Percentiles rank a stretch among this genome's conserved stretches.
These are phyloP conservation scores for Arxiozyma bovina DNA, from an alignment of 1,139 yeast genomes.

Conservation along the genomic window DNA sequence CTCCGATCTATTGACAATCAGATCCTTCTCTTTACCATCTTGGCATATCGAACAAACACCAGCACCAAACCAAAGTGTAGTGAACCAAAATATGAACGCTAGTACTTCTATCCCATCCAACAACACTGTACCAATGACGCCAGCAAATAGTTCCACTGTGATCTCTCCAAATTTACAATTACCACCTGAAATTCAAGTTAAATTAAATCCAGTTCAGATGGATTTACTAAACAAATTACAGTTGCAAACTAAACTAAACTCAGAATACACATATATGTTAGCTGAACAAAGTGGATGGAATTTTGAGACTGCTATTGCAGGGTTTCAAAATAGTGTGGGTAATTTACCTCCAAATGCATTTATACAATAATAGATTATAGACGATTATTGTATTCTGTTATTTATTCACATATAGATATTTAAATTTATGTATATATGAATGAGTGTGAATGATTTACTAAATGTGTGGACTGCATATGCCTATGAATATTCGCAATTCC, in stretches of 20 bases:
- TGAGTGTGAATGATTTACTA: background rate
- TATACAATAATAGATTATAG: constrained; percentile 11
- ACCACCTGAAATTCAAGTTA: constrained; percentile 44
- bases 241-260: constrained; percentile 65
- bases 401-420: background rate
- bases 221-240: constrained; percentile 59
- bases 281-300: constrained; percentile 89
- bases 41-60: constrained; percentile 36
- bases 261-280: constrained; percentile 74
- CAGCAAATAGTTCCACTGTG: constrained; percentile 9
- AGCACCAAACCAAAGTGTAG: background rate
- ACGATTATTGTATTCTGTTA: background rate
- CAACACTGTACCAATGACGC: background rate
- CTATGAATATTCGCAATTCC: background rate
- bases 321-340: constrained; percentile 56
- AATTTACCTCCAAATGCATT: constrained; percentile 55
- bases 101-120: background rate
- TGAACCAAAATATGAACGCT: background rate
- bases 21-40: constrained; percentile 55
- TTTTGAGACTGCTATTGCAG: constrained; percentile 56
- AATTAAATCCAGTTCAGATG: constrained; percentile 50
- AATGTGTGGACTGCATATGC: background rate
- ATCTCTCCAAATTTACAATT: constrained; percentile 29
- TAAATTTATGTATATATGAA: background rate
- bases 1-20: constrained; percentile 65